These are phyloP conservation scores for Diaporthe humulicola DNA, from an alignment of 2,329 filamentous ascomycete species.

Conservation along the genomic window DNA sequence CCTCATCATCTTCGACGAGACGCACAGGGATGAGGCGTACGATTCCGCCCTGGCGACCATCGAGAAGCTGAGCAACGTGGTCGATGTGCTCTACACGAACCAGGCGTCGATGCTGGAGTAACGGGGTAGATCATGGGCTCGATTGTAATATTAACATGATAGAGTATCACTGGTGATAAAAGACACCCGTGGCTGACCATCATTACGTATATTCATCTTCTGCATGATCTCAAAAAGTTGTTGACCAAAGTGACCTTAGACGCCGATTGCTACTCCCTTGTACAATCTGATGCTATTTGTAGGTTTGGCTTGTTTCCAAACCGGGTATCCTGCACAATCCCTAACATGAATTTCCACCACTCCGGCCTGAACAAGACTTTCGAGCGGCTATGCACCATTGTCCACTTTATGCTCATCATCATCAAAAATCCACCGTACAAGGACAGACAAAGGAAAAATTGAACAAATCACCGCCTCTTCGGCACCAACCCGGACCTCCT, in stretches of 20 bases:
- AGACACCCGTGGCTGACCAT: constrained; percentile 15
- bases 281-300: constrained; percentile 38
- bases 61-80: constrained; percentile 96
- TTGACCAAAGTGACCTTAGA: constrained; percentile 32
- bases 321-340: constrained; percentile 39
- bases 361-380: not conserved
- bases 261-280: constrained; percentile 26
- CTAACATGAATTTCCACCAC: not conserved
- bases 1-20: constrained; percentile 97
- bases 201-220: constrained; percentile 26
- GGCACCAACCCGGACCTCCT: constrained; percentile 46
- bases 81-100: constrained; percentile 97
- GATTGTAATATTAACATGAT: constrained; percentile 45
- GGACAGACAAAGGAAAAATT: constrained; percentile 36
- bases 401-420: constrained; percentile 32
- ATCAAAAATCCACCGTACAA: constrained; percentile 36
- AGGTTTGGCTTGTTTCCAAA: constrained; percentile 33
- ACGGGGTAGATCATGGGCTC: constrained; percentile 38
- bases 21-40: constrained; percentile 91
- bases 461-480: constrained; percentile 33
- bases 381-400: constrained; percentile 15
- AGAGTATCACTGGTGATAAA: constrained; percentile 39
- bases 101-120: constrained; percentile 96
- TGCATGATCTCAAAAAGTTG: constrained; percentile 7
- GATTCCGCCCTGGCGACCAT: constrained; percentile 95